Evolutionary conservation across 2,329 filamentous ascomycete species (phyloP).

Genomic region (Aureobasidium sp.): DNA sequence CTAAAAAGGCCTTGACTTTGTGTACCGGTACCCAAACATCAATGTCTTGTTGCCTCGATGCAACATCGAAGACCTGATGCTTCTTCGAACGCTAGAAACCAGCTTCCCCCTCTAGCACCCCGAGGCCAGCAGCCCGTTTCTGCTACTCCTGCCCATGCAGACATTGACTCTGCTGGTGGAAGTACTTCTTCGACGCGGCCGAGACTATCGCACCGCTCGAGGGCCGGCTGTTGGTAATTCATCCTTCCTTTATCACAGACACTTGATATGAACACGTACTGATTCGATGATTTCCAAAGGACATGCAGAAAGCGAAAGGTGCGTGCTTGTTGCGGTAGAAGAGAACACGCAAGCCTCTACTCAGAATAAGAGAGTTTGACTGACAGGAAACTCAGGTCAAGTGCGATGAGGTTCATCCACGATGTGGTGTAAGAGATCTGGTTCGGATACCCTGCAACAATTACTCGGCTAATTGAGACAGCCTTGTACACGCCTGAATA

Average conservation of each 20-base stretch:
- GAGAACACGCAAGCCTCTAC: slow-evolving; percentile 2
- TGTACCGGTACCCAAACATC: slow-evolving; percentile 10
- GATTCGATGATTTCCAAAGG: slow-evolving; percentile 17
- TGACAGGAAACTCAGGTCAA: slow-evolving; percentile 39
- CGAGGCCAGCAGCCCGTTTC: slow-evolving; percentile 18
- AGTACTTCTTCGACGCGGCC: slow-evolving; percentile 25
- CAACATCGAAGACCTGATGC: slow-evolving; percentile 19
- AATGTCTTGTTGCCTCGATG: slow-evolving; percentile 19
- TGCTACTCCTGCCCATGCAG: slow-evolving; percentile 12
- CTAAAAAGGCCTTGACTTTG: slow-evolving; percentile 10
- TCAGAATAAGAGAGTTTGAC: neutral
- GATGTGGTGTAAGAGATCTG: slow-evolving; percentile 42
- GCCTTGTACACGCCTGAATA: slow-evolving; percentile 50
- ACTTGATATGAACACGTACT: neutral
- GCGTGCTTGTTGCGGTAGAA: neutral
- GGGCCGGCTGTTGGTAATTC: slow-evolving; percentile 47
- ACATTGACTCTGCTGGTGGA: slow-evolving; percentile 15
- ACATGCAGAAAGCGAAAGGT: slow-evolving; percentile 33
- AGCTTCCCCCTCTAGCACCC: slow-evolving; percentile 29
- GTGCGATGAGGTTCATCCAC: slow-evolving; percentile 50
- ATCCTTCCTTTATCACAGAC: neutral
- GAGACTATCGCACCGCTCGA: slow-evolving; percentile 46
- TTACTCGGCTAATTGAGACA: slow-evolving; percentile 2
- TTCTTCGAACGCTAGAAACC: slow-evolving; percentile 24
- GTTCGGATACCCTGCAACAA: neutral